Conservation (phyloP, 352 stramenopile species). For the Phytopythium oedochilum region DNA sequence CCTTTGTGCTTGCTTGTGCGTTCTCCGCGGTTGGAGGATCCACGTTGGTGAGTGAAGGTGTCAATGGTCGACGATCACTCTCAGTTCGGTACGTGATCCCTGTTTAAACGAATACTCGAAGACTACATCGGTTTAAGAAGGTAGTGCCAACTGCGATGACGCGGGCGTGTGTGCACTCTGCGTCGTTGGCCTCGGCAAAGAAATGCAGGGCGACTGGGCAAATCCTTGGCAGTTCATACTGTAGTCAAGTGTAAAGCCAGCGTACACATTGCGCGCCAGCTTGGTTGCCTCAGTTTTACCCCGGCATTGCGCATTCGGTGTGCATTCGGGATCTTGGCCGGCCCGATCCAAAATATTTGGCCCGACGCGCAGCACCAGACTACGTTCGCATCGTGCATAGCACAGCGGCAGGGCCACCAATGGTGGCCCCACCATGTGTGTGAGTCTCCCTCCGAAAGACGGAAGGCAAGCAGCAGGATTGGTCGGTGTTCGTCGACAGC, state of each 20-base stretch:
- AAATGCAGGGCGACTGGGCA: not conserved
- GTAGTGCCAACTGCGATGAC: too few species aligned
- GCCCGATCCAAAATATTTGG: not conserved
- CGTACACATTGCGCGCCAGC: not conserved
- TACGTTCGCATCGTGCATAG: too few species aligned
- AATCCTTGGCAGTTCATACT: not conserved
- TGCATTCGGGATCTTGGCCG: not conserved
- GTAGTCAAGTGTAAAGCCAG: not conserved
- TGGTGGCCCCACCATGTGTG: too few species aligned
- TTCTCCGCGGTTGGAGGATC: not conserved
- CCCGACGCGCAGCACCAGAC: too few species aligned
- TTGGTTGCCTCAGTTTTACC: not conserved
- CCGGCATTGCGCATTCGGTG: not conserved
- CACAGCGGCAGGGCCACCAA: too few species aligned
- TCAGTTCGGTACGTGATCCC: too few species aligned
- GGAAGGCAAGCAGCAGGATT: not conserved
- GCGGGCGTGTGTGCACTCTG: too few species aligned
- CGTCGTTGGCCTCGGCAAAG: not conserved
- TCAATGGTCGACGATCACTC: not conserved
- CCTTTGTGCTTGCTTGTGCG: not conserved
- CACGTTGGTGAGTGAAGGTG: not conserved
- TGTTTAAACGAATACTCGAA: not conserved
- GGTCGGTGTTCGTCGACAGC: conserved; percentile 5
- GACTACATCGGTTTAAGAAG: too few species aligned
- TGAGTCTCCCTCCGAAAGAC: not conserved